Evolutionary conservation across 2,329 filamentous ascomycete genomes (phyloP), one percentile per base, ranked within the genome.

Genomic region (Botrytis porri): DNA sequence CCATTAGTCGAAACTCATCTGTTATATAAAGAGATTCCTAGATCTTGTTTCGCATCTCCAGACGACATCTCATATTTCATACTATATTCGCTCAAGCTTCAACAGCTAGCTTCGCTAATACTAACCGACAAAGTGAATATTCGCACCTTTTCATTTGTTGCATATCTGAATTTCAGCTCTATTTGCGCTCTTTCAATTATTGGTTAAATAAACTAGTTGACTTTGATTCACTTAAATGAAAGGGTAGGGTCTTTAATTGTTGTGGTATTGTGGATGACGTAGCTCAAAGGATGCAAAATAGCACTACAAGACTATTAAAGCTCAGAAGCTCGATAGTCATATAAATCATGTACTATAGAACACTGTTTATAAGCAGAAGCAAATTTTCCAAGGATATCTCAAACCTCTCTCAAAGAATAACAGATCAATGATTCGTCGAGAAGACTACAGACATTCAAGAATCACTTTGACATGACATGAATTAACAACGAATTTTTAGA

Each of bases 171-270:
- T 4, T 37, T 22, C 12, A 5, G 22, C 2, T 8, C 25, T 25
- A 7, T 62, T 3, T 62, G 60, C 37, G 37, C 25, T 41, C 37
- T 14, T 29, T 62, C 5, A 20, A 2, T 5, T 18, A 18, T 41
- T 62, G 14, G 16, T 10, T 7, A 10, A 29, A 29, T n/a, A n/a
- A n/a, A 0, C 1, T 6, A 9, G 18, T 18, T 3, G 25, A 20
- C 18, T 41, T 29, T 0, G 18, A 41, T 25, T 61, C 35, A 25
- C 32, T 10, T 61, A 8, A 4, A n/a, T 62, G 25, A 6, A 1
- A 25, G 4, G 12, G 18, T 16, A 3, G 1, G n/a, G 1, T 7
- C 1, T 18, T 54, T 29, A 14, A 51, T 1, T 4, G 4, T 4
- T 2, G 22, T 14, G 22, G 22, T 0, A n/a, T 51, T 10, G n/a